Base-by-base conservation (phyloP, 805 yeast genomes). In the Candida saitoana region DNA sequence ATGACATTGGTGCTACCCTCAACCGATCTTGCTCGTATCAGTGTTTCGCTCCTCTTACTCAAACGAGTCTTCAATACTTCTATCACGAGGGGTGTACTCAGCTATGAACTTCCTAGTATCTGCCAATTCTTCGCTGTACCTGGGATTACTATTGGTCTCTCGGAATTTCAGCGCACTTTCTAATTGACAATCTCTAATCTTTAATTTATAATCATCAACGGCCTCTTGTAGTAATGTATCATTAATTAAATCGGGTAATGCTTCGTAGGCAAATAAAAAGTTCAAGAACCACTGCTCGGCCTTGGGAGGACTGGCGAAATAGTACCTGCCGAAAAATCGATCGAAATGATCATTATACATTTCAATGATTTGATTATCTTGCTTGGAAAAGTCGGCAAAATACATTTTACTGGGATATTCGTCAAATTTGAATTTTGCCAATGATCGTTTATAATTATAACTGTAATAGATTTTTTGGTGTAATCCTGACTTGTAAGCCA, bases 291-390 rank as follows among this genome's bases (percentile, higher is more conserved):
- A 36, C 22, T 36, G 24, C 15, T 36, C 38, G 5, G 38, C 30
- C 16, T 5, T 14, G 3, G 15, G 7, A 5, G 38, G 38, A 24
- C 32, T 36, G 15, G 30, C 6, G 8, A 24, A 36, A 14, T 36
- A 36, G 22, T 20, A 36, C 17, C 24, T 8, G 4, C 38, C 38
- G n/a, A 36, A 36, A 16, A 36, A 36, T n/a, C 38, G 17, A 16
- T 36, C 19, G 31, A 36, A 36, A 24, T 36, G 38, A 24, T 36
- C 38, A 17, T 25, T n/a, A 6, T 20, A 36, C 24, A 36, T 36
- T 14, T 36, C 25, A 14, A 24, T 14, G 7, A 36, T 17, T 16
- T 36, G 38, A 24, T 36, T 24, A 15, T 36, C 38, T 5, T 15
- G 27, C 12, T 5, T 7, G n/a, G 16, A 8, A 19, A 16, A 34